Evolutionary conservation across 2,329 filamentous ascomycete species (phyloP), one percentile per base, ranked within the genome.

Genomic region (Xylaria sp.): DNA sequence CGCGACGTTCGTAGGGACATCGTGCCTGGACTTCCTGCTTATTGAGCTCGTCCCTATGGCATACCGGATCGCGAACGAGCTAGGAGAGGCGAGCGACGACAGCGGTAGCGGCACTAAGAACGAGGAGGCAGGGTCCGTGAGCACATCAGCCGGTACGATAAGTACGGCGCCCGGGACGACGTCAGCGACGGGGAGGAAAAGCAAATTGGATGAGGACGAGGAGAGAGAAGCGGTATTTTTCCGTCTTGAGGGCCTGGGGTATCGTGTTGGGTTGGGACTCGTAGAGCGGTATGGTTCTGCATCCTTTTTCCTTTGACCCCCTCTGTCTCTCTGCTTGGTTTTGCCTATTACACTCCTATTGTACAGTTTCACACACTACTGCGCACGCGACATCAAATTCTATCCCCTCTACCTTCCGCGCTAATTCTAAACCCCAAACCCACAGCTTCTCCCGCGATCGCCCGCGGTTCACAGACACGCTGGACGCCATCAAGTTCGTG

Each of bases 21-120:
- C 95, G 54, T 94, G 92, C 78, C 89, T 99, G 74, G 96, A 99
- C 80, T 91, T 99, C 73, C 88, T 99, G 63, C 88, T 99, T 73
- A 98, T 98, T 77, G 96, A 99, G 83, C 88, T 99, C 62, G 96
- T 99, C 17, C 96, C 96, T 44, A 91, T 98, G 84, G 92, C 95
- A 5, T 93, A 96, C 80, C 90, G 96, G 71, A 86, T 98, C 69
- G 90, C 93, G 25, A 87, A 90, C 75, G 90, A 96, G 75, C 84
- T 93, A 4, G 87, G 89, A 65, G 81, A 81, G 33, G 78, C 83
- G 22, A 60, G 38, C 66, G 73, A 54, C 44, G 38, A 39, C 29
- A 27, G 9, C 36, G 50, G 60, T 50, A 33, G 73, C 29, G 56
- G 66, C 62, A 51, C 47, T 22, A 49, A 20, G 15, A 69, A 65